Base-by-base conservation (phyloP, 2,329 filamentous ascomycete species). In the Ceratocystis papillata region DNA sequence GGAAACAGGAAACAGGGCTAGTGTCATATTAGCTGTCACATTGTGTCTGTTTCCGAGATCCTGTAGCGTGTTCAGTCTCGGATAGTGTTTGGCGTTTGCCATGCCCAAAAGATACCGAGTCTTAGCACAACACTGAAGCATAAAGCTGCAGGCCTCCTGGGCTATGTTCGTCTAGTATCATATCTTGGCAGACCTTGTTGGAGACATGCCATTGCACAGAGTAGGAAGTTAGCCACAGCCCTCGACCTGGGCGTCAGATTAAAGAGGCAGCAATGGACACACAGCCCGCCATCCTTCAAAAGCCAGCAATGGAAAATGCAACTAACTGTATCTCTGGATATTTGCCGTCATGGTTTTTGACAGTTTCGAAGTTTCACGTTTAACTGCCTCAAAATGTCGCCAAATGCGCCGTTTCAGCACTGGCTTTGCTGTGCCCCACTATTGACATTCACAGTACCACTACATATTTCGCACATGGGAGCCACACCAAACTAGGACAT, bases 1-100 rank as follows among this genome's bases (percentile, higher is more conserved):
- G 17, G 63, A 15, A 44, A 50, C 12, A 28, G 15, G 30, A 45
- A 53, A 61, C 30, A 30, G 30, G 45, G 28, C 55, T 20, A 50
- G 12, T 25, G 48, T 45, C 20, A 30, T 45, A 28, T 28, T 53
- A 60, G 48, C 63, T 53, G 48, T 15, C 53, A 59, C 28, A 37
- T 59, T 59, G 25, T 37, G 12, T 8, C 28, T 20, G 28, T 59
- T 59, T 59, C 33, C 28, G 62, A 37, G 15, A 59, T 67, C 70
- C 70, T 79, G 79, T 79, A 76, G 77, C 79, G 80, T 76, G 41
- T 76, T 71, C 69, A 74, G 79, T 81, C 79, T 81, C 78, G 78
- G 72, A 72, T 78, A 69, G 75, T 75, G 79, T 80, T 80, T 79
- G 73, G 73, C 72, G 62, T 67, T 67, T 67, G 30, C 46, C 62